A percentile compares a stretch with the other conserved stretches of the same genome.
These are phyloP conservation scores for Beauveria caledonica DNA, from an alignment of 2,329 filamentous ascomycete genomes.

Conservation along the genomic window DNA sequence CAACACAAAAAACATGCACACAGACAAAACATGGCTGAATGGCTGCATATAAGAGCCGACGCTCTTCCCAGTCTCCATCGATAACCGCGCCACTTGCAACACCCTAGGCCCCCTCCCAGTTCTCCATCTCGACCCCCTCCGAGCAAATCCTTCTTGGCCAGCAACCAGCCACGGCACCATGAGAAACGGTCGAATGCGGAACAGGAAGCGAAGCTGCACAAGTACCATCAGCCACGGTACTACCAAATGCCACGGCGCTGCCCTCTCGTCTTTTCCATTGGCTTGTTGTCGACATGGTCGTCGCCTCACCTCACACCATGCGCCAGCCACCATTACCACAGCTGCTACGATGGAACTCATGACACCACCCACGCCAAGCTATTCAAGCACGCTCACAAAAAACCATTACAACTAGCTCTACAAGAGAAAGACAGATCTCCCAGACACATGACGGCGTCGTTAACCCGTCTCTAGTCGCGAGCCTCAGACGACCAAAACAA, in stretches of 20 bases:
- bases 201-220: background rate
- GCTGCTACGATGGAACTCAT: background rate
- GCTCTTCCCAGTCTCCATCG: background rate
- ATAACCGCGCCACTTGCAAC: slow-evolving; percentile 1
- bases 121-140: background rate
- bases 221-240: background rate
- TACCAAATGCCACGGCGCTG: background rate
- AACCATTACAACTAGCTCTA: background rate
- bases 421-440: background rate
- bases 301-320: background rate
- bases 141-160: background rate
- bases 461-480: background rate
- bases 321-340: slow-evolving; percentile 1
- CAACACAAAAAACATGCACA: background rate
- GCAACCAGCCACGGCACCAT: background rate
- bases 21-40: background rate
- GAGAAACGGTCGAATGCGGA: background rate
- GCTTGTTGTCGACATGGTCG: background rate
- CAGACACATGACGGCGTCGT: background rate
- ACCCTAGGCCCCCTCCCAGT: background rate
- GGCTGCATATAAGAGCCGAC: background rate
- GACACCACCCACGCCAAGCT: background rate
- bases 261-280: background rate
- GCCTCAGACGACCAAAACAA: background rate
- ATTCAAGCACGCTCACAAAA: background rate